Conservation (phyloP, 2,329 filamentous ascomycete species). For the Paecilomyces sp. region DNA sequence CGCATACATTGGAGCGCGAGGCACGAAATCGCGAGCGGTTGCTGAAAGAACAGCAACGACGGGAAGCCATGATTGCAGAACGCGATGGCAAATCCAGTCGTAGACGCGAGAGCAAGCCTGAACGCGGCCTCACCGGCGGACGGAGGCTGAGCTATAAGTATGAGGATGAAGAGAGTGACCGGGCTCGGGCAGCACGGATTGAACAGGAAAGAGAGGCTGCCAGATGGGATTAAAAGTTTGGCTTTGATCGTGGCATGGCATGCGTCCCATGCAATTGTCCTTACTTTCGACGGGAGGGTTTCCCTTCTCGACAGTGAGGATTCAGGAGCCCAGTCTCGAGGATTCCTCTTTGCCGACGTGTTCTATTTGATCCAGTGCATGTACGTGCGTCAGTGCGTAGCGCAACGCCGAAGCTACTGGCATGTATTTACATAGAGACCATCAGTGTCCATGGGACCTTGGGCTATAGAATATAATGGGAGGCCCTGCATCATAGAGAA, state of each 20-base stretch:
- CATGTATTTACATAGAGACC: neutral
- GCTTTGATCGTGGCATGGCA: neutral
- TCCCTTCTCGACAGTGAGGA: neutral
- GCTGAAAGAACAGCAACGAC: slow-evolving; percentile 59
- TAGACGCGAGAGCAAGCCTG: slow-evolving; percentile 27
- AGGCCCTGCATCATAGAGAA: neutral
- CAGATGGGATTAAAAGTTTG: slow-evolving; percentile 19
- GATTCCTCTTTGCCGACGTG: neutral
- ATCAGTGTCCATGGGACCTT: neutral
- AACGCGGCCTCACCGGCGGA: slow-evolving; percentile 21
- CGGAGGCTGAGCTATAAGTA: slow-evolving; percentile 43
- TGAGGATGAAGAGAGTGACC: slow-evolving; percentile 38
- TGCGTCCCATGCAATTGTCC: neutral
- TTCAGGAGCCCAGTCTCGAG: neutral
- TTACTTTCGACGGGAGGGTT: neutral
- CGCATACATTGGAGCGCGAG: slow-evolving; percentile 68
- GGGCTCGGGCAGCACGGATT: slow-evolving; percentile 25
- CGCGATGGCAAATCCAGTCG: slow-evolving; percentile 21
- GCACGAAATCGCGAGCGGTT: slow-evolving; percentile 55
- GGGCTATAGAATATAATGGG: neutral
- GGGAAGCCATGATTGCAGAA: slow-evolving; percentile 43
- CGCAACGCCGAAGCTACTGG: neutral
- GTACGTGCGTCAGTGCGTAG: neutral
- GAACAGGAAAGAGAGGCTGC: slow-evolving; percentile 34
- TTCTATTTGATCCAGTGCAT: neutral